These are phyloP conservation scores for Petunia axillaris DNA, from an alignment of 257 asterid genomes.

Conservation along the genomic window DNA sequence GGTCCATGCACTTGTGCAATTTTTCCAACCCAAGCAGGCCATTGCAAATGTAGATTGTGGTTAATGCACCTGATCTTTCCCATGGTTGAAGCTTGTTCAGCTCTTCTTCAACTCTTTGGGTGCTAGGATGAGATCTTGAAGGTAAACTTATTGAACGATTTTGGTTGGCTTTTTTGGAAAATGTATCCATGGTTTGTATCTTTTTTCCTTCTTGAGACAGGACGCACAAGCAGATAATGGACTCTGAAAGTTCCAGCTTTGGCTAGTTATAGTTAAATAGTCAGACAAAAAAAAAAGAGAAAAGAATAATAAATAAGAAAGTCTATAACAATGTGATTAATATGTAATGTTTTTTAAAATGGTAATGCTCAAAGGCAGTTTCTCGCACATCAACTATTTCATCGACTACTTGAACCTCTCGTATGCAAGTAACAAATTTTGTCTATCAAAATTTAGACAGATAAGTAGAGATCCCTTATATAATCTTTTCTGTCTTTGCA, in stretches of 20 bases:
- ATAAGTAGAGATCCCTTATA: too few species aligned
- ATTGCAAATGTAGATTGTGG: background rate
- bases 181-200: background rate
- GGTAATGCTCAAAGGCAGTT: too few species aligned
- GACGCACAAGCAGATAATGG: too few species aligned
- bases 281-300: too few species aligned
- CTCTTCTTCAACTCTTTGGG: slow-evolving; percentile 2
- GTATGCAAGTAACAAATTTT: background rate
- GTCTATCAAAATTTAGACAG: background rate
- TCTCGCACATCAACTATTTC: too few species aligned
- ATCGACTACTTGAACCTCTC: too few species aligned
- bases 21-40: background rate
- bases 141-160: slow-evolving; percentile 4
- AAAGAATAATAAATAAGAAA: background rate
- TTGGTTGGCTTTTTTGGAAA: background rate
- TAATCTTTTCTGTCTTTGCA: too few species aligned
- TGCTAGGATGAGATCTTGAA: slow-evolving; percentile 19
- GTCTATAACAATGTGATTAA: background rate
- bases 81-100: background rate
- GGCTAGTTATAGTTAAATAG: too few species aligned
- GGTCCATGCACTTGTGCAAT: background rate
- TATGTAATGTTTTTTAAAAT: too few species aligned
- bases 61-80: background rate
- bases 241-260: too few species aligned
- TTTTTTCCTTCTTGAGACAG: background rate